Percentiles rank a stretch among this genome's conserved stretches.
Evolutionary conservation across 257 asterid genomes (phyloP).

Genomic region (Galeopsis tetrahit): DNA sequence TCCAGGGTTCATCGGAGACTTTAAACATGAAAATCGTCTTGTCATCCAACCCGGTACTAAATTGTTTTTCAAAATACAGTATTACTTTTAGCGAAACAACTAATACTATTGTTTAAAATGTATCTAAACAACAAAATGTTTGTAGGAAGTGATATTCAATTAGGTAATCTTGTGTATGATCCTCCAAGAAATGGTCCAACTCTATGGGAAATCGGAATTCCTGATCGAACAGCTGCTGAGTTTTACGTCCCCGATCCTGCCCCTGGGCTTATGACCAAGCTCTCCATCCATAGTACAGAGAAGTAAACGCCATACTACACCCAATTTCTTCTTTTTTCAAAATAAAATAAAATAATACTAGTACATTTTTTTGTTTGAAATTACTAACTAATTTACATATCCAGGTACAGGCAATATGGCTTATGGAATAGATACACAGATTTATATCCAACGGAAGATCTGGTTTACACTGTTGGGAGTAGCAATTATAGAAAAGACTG

Average conservation of each 20-base stretch:
- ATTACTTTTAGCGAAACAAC: no score
- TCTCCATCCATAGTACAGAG: slow-evolving; percentile 35
- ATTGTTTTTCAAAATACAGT: no score
- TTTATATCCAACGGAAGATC: slow-evolving; percentile 41
- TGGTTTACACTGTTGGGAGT: slow-evolving; percentile 40
- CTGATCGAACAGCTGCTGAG: slow-evolving; percentile 54
- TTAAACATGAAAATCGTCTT: slow-evolving; percentile 36
- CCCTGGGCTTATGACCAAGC: slow-evolving; percentile 30
- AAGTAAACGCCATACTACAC: slow-evolving; percentile 28
- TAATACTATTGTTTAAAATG: neutral
- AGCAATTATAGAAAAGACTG: slow-evolving; percentile 43
- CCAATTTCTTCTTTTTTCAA: neutral
- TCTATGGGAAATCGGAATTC: slow-evolving; percentile 57
- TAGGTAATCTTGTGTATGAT: slow-evolving; percentile 34
- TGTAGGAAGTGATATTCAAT: slow-evolving; percentile 35
- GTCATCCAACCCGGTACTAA: slow-evolving; percentile 46
- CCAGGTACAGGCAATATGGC: slow-evolving; percentile 48
- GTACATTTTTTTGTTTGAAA: neutral
- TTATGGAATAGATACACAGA: slow-evolving; percentile 51
- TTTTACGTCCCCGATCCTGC: slow-evolving; percentile 52
- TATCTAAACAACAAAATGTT: neutral
- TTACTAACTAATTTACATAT: neutral
- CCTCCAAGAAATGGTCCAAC: slow-evolving; percentile 58
- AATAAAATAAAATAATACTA: neutral
- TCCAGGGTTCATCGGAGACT: slow-evolving; percentile 73